A percentile compares a stretch with the other conserved stretches of the same genome.
phyloP scores from a whole-genome alignment of 768 basidiomycete genomes.

The Boletus pseudopeckii region DNA sequence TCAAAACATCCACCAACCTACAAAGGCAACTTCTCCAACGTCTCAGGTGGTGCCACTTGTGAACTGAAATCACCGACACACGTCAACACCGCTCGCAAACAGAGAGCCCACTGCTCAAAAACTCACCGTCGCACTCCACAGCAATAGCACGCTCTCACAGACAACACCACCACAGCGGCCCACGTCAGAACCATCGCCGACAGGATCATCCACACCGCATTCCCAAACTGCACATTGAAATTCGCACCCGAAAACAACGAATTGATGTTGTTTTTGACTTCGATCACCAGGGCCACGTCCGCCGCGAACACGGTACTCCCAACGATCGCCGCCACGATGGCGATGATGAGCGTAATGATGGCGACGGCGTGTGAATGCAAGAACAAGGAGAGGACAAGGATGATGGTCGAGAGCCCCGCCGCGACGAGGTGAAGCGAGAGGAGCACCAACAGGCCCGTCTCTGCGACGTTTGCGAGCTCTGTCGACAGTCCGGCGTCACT shows the following conservation, averaged over 20 bases:
- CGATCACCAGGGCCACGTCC: conserved; percentile 59
- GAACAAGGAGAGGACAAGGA: conserved; percentile 53
- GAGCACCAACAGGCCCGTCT: conserved; percentile 48
- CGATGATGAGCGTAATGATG: conserved; percentile 55
- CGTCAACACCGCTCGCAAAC: conserved; percentile 4
- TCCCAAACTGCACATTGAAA: conserved; percentile 56
- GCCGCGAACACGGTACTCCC: conserved; percentile 54
- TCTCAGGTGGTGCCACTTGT: not conserved
- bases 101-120: no score
- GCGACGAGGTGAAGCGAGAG: conserved; percentile 70
- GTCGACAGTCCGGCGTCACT: conserved; percentile 42
- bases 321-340: conserved; percentile 55
- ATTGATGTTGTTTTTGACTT: conserved; percentile 44
- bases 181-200: conserved; percentile 53
- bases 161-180: conserved; percentile 58
- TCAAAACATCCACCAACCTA: not conserved
- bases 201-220: conserved; percentile 71
- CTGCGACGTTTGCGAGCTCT: conserved; percentile 42
- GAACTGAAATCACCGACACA: conserved; percentile 3
- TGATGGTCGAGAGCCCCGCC: conserved; percentile 55
- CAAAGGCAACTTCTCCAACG: not conserved
- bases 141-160: conserved; percentile 63
- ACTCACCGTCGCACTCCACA: conserved; percentile 55
- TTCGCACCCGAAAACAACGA: conserved; percentile 34
- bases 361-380: conserved; percentile 52